These are phyloP conservation scores for Mimosa bimucronata DNA, from an alignment of 306 rosid genomes.

Conservation along the genomic window DNA sequence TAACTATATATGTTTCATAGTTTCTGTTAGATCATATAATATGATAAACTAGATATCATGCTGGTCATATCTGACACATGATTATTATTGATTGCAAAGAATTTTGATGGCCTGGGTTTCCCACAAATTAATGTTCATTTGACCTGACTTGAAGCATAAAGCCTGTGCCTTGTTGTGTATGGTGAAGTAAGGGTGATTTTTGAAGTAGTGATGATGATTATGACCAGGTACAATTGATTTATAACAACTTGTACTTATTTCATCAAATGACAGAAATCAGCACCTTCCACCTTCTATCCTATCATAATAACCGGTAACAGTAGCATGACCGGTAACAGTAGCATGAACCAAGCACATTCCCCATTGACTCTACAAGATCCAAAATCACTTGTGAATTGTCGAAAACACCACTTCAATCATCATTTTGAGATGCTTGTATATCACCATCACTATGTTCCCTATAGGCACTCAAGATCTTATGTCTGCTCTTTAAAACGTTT, in stretches of 20 bases:
- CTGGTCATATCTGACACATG: not conserved
- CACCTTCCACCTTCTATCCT: too few relatives aligned
- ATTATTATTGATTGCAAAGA: not conserved
- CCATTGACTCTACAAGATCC: too few relatives aligned
- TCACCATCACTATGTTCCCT: not conserved
- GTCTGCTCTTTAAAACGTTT: not conserved
- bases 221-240: not conserved
- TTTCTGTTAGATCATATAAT: not conserved
- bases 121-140: not conserved
- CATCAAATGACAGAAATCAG: too few relatives aligned
- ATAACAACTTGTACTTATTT: too few relatives aligned
- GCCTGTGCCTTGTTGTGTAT: not conserved
- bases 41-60: slow-evolving; percentile 22
- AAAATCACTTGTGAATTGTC: too few relatives aligned
- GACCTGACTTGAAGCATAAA: not conserved
- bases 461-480: not conserved
- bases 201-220: not conserved
- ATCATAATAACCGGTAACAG: too few relatives aligned
- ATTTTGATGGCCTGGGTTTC: not conserved
- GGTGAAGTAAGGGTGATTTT: not conserved
- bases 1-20: not conserved
- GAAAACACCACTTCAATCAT: too few relatives aligned
- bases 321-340: too few relatives aligned
- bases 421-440: not conserved
- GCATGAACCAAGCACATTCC: too few relatives aligned